These are phyloP conservation scores for Leccinum incarnatum DNA, from an alignment of 768 basidiomycete genomes.

Conservation along the genomic window DNA sequence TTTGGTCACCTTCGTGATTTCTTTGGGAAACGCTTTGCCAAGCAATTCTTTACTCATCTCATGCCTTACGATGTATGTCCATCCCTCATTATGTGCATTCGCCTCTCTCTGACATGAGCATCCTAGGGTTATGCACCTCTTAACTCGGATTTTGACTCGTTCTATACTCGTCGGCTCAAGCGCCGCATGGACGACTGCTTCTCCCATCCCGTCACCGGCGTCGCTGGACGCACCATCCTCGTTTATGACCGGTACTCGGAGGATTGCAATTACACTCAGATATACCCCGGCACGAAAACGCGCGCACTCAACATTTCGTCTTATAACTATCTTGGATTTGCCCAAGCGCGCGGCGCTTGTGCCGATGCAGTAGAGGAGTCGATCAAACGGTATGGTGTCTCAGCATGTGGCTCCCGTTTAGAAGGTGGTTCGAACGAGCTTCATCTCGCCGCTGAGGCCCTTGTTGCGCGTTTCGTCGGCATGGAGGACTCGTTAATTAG, in stretches of 20 bases:
- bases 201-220: conserved; percentile 87
- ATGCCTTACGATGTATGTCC: conserved; percentile 78
- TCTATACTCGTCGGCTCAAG: conserved; percentile 96
- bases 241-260: conserved; percentile 80
- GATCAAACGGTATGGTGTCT: conserved; percentile 78
- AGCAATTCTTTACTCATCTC: conserved; percentile 73
- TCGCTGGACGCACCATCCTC: conserved; percentile 90
- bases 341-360: conserved; percentile 87
- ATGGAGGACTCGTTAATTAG: conserved; percentile 87
- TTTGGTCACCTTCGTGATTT: conserved; percentile 95
- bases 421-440: conserved; percentile 87
- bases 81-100: conserved; percentile 1
- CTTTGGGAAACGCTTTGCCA: conserved; percentile 78
- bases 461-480: conserved; percentile 88
- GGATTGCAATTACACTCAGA: conserved; percentile 78
- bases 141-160: conserved; percentile 98
- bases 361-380: conserved; percentile 90
- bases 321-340: conserved; percentile 99
- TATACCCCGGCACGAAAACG: conserved; percentile 74
- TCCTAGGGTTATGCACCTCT: conserved; percentile 93
- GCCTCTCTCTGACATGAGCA: conserved; percentile 3
- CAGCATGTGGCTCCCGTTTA: conserved; percentile 71
- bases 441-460: conserved; percentile 74
- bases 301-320: conserved; percentile 96
- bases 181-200: conserved; percentile 95